Conservation (phyloP, 257 asterid species). For the Salvia miltiorrhiza region DNA sequence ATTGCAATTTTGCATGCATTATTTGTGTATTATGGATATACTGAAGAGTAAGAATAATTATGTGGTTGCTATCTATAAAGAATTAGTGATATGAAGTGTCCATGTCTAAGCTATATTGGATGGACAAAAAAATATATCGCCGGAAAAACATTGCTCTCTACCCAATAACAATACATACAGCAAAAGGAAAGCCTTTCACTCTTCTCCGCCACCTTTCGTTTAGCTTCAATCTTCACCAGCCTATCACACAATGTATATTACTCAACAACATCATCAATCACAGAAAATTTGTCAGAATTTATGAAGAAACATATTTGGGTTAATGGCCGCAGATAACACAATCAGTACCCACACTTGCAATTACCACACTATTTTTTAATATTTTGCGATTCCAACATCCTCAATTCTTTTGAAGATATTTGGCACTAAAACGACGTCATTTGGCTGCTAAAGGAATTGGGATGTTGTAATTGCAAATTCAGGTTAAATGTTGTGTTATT, state of each 20-base stretch:
- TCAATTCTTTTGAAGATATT: background rate
- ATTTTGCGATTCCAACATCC: background rate
- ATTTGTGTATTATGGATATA: constrained; percentile 9
- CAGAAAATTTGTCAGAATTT: background rate
- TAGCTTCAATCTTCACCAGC: background rate
- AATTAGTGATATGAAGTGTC: constrained; percentile 13
- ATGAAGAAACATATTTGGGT: background rate
- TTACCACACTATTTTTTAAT: background rate
- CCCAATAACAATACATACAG: constrained; percentile 9
- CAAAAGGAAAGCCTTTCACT: constrained; percentile 16
- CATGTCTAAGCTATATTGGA: constrained; percentile 15
- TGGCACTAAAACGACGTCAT: background rate
- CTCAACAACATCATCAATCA: background rate
- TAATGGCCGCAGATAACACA: background rate
- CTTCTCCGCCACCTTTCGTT: background rate
- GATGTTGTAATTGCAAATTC: background rate
- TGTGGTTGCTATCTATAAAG: constrained; percentile 24
- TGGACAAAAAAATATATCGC: background rate
- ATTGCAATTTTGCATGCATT: background rate
- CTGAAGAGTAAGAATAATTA: constrained; percentile 4
- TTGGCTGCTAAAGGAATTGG: background rate
- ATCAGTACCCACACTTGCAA: background rate
- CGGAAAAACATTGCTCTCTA: constrained; percentile 13
- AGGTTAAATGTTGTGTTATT: background rate
- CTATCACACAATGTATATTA: background rate